Conservation (phyloP, 179 eudicot genomes). For the Drosera spatulata region DNA sequence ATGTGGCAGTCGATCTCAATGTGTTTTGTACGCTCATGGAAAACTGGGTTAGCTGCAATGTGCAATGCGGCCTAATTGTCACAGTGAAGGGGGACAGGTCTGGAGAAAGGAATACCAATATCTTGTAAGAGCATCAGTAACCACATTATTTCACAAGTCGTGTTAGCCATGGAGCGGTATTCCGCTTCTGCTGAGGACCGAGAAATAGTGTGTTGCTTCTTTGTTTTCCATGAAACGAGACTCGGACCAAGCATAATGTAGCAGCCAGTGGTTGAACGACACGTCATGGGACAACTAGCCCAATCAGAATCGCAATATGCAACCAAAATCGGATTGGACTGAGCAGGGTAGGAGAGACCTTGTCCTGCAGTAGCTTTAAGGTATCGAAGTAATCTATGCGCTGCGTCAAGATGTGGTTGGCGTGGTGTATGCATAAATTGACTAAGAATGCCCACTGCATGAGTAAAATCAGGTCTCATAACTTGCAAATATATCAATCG, state of each 20-base stretch:
- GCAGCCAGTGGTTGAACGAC: background rate
- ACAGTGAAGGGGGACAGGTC: background rate
- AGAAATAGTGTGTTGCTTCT: background rate
- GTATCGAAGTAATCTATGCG: background rate
- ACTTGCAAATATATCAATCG: background rate
- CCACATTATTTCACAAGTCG: background rate
- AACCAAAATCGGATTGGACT: background rate
- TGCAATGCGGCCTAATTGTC: background rate
- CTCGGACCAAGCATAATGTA: background rate
- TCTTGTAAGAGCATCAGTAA: background rate
- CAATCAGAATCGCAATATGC: background rate
- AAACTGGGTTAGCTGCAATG: background rate
- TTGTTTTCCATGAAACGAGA: background rate
- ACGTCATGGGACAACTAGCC: background rate
- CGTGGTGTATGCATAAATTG: background rate
- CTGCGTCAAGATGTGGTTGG: background rate
- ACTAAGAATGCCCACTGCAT: background rate
- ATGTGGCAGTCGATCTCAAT: slow-evolving; percentile 1
- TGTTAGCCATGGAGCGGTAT: background rate
- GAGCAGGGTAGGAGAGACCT: background rate
- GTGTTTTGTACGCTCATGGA: background rate
- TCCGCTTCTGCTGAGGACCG: background rate
- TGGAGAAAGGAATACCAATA: background rate
- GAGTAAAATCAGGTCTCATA: background rate
- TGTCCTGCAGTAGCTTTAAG: background rate